phyloP scores from a whole-genome alignment of 176 grass and related monocot genomes.

The Eleusine coracana region DNA sequence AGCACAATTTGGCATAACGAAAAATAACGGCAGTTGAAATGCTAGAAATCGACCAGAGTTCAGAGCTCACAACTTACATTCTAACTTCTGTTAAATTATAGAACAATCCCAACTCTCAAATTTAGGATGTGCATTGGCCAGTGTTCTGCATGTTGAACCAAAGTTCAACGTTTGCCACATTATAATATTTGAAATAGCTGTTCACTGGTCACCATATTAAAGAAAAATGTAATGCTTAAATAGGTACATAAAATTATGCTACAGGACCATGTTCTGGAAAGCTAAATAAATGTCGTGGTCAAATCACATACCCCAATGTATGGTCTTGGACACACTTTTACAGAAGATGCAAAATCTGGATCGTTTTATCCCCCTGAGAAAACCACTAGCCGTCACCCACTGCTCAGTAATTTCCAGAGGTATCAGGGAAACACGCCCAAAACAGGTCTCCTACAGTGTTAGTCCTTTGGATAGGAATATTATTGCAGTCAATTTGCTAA shows the following conservation, averaged over 20 bases:
- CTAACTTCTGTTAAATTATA: too few species aligned
- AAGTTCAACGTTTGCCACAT: neutral
- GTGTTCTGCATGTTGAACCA: neutral
- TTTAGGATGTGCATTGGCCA: neutral
- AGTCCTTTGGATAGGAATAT: neutral
- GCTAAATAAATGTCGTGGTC: neutral
- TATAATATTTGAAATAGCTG: slow-evolving; percentile 1
- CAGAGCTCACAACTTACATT: too few species aligned
- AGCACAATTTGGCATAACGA: too few species aligned
- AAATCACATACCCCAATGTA: neutral
- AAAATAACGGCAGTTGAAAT: too few species aligned
- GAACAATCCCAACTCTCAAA: too few species aligned
- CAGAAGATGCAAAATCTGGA: too few species aligned
- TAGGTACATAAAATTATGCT: too few species aligned
- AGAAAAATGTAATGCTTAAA: neutral
- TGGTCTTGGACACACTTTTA: neutral
- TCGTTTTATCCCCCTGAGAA: neutral
- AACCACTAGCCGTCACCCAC: neutral
- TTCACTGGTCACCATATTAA: neutral
- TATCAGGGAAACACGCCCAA: neutral
- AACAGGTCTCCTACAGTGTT: neutral
- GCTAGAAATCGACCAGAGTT: too few species aligned
- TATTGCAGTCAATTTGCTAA: neutral
- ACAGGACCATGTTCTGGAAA: neutral
- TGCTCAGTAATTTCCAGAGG: too few species aligned